Evolutionary conservation across 805 yeast genomes (phyloP), one percentile per base, ranked within the genome.

Genomic region (Isabelozyma heimii): DNA sequence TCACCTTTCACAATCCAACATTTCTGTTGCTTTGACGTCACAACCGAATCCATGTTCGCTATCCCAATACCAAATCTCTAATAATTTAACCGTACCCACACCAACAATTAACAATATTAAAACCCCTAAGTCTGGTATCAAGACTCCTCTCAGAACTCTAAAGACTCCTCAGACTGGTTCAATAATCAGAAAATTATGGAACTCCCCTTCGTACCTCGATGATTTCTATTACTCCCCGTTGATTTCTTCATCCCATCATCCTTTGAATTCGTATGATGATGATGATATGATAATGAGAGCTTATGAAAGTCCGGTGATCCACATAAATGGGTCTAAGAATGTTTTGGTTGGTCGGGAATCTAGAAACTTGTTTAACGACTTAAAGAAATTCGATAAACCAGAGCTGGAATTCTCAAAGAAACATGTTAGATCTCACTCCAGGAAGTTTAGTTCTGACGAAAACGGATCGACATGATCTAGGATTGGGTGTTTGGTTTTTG

Each of bases 201-300:
- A 81, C 56, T 82, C 87, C 16, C 89, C 89, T 12, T 76, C 84
- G 2, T 82, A 81, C 57, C 68, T 83, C 48, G 89, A 84, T 50
- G 89, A 84, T 56, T 84, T 84, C 59, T 82, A 83, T 55, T 77
- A 82, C 39, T 80, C 85, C 17, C 70, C 70, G 7, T 55, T 64
- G 44, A 43, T 58, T 15, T 52, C 58, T 13, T 44, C 56, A 4
- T 65, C 70, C 1, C 48, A 53, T 6, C 57, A 49, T 3, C 44
- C 58, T 26, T 58, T 72, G 49, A 67, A 64, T 50, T 69, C 75
- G 14, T 73, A 73, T 53, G 78, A 73, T 54, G 78, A 73, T 50
- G 78, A 73, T 49, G 78, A 73, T 47, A 72, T 73, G 76, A 66
- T 73, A 38, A 56, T 72, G 56, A 59, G 77, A 37, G 72, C 70